Evolutionary conservation across 164 flowering plant species (phyloP).

Genomic region (Stephania japonica): DNA sequence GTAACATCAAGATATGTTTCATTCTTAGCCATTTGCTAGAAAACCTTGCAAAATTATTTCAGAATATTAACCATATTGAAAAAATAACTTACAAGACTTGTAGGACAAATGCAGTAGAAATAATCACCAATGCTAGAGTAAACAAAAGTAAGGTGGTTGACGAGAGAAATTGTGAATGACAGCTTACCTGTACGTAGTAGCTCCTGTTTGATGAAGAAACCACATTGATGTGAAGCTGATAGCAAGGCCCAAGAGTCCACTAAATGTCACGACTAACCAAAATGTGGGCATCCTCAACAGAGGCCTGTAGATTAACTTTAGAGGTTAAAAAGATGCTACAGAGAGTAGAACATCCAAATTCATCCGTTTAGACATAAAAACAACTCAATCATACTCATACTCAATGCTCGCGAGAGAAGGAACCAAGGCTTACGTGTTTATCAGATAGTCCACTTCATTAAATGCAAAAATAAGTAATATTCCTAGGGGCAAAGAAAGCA

Average conservation of each 20-base stretch:
- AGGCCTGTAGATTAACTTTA: conserved; percentile 52
- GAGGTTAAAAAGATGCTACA: conserved; percentile 14
- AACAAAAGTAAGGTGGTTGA: neutral
- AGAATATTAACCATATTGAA: neutral
- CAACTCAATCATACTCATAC: neutral
- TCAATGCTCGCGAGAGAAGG: neutral
- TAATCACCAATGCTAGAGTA: neutral
- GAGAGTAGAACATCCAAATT: neutral
- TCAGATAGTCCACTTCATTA: conserved; percentile 84
- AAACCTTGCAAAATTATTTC: neutral
- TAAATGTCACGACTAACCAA: conserved; percentile 85
- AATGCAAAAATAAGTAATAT: conserved; percentile 56
- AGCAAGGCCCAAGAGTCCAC: conserved; percentile 92
- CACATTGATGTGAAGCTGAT: conserved; percentile 99
- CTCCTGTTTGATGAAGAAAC: conserved; percentile 99
- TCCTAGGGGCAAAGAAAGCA: conserved; percentile 88
- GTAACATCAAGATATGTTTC: neutral
- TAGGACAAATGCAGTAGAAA: neutral
- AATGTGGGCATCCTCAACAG: conserved; percentile 68
- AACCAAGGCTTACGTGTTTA: conserved; percentile 47
- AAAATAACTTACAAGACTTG: neutral
- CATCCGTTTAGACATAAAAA: neutral
- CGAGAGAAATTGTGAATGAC: neutral
- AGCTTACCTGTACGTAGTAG: conserved; percentile 91
- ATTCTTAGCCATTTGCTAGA: neutral